phyloP scores from a whole-genome alignment of 805 yeast genomes.

The Schizosaccharomyces lindneri region DNA sequence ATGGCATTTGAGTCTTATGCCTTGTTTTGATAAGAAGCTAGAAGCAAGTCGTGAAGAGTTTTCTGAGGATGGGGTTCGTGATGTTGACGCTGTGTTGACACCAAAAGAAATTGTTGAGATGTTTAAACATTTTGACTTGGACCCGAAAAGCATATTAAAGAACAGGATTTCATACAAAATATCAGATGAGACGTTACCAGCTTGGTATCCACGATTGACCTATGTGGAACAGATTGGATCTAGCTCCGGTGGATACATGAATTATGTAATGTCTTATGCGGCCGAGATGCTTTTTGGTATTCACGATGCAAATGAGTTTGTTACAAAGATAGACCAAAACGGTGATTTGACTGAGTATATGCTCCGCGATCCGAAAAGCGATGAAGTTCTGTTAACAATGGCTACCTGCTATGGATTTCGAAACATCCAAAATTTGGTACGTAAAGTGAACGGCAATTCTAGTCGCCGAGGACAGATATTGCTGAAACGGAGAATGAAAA shows the following conservation, averaged over 20 bases:
- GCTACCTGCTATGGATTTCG: conserved; percentile 47
- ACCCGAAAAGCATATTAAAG: background rate
- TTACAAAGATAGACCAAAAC: conserved; percentile 35
- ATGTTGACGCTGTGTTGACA: conserved; percentile 86
- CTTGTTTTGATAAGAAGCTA: conserved; percentile 87
- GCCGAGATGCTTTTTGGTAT: conserved; percentile 1
- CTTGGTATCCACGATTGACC: background rate
- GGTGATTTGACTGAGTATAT: conserved; percentile 49
- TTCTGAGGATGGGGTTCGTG: conserved; percentile 19
- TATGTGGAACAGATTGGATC: conserved; percentile 34
- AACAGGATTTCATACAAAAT: background rate
- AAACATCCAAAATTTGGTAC: conserved; percentile 77
- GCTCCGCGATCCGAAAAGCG: conserved; percentile 14
- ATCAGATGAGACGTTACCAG: background rate
- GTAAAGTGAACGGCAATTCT: conserved; percentile 34
- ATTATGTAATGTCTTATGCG: conserved; percentile 28
- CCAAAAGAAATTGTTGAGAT: conserved; percentile 65
- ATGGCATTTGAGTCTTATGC: conserved; percentile 78
- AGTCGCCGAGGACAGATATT: conserved; percentile 6
- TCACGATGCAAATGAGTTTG: conserved; percentile 11
- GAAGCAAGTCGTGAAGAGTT: conserved; percentile 76
- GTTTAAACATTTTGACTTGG: conserved; percentile 21
- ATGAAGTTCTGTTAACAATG: conserved; percentile 19
- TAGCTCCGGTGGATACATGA: conserved; percentile 74
- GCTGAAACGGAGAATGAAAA: conserved; percentile 2